These are phyloP conservation scores for Discostella stelligeroides DNA, from an alignment of 108 stramenopile genomes.

Conservation along the genomic window DNA sequence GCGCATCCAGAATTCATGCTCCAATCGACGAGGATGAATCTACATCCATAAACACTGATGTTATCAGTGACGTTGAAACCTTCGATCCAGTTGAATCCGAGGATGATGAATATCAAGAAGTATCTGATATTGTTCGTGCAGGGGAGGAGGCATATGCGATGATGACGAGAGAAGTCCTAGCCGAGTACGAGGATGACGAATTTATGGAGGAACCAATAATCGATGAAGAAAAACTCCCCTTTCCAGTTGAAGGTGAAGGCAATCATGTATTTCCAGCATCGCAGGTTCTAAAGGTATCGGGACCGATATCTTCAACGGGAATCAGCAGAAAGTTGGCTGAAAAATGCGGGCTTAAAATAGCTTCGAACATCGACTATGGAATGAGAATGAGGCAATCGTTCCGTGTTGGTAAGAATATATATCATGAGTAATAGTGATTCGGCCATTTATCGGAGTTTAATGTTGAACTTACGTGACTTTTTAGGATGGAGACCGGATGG, in stretches of 20 bases:
- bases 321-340: constrained; percentile 37
- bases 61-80: constrained; percentile 15
- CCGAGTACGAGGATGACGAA: constrained; percentile 25
- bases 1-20: constrained; percentile 41
- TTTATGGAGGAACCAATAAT: constrained; percentile 29
- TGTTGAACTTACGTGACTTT: neutral
- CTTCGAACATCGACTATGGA: constrained; percentile 61
- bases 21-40: constrained; percentile 53
- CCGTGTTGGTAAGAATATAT: constrained; percentile 59
- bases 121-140: constrained; percentile 31
- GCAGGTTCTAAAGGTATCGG: constrained; percentile 5
- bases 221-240: constrained; percentile 21
- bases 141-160: constrained; percentile 49
- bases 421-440: neutral
- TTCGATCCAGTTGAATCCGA: constrained; percentile 24
- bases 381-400: constrained; percentile 80
- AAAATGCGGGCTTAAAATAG: constrained; percentile 30
- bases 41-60: constrained; percentile 31
- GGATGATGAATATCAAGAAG: constrained; percentile 11
- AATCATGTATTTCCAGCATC: neutral
- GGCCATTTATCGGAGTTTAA: neutral
- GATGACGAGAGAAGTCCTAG: constrained; percentile 40
- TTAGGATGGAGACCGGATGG: constrained; percentile 78
- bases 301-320: constrained; percentile 7
- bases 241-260: constrained; percentile 4